Evolutionary conservation across 2,329 filamentous ascomycete species (phyloP).

Genomic region (Rugonectria rugulosa): DNA sequence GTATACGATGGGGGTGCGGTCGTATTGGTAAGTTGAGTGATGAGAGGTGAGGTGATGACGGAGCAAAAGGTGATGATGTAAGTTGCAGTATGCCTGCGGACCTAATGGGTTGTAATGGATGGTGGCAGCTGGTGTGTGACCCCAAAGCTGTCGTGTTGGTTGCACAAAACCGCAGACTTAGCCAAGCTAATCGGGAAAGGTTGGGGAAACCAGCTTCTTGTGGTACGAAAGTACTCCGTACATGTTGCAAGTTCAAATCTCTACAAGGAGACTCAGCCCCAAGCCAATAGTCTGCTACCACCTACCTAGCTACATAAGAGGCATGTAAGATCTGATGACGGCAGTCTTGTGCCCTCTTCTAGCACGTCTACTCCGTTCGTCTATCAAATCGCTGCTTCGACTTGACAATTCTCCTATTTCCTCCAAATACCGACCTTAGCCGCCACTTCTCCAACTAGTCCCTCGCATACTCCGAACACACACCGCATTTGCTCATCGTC

Average conservation of each 20-base stretch:
- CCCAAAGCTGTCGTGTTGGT: conserved; percentile 9
- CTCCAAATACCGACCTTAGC: conserved; percentile 14
- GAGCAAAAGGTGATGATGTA: conserved; percentile 19
- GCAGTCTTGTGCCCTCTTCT: conserved; percentile 2
- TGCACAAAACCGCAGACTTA: conserved; percentile 15
- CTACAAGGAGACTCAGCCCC: conserved; percentile 9
- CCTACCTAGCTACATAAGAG: too few species aligned
- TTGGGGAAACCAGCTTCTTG: conserved; percentile 5
- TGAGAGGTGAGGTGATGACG: conserved; percentile 1
- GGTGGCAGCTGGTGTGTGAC: conserved; percentile 6
- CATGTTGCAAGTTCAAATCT: too few species aligned
- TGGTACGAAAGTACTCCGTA: too few species aligned
- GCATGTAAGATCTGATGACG: conserved; percentile 10
- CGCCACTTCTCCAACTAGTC: conserved; percentile 9
- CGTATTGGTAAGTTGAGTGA: neutral
- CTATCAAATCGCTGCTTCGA: neutral
- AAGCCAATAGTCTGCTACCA: neutral
- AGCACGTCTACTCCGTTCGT: neutral
- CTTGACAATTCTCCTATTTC: neutral
- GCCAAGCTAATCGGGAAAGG: conserved; percentile 8
- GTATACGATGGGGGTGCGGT: conserved; percentile 5
- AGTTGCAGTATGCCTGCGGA: conserved; percentile 12
- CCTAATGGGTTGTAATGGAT: neutral
- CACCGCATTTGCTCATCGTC: conserved; percentile 31
- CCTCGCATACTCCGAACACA: conserved; percentile 22